These are phyloP conservation scores for Chlorella sp. DNA, from an alignment of 139 green algal species.

Conservation along the genomic window DNA sequence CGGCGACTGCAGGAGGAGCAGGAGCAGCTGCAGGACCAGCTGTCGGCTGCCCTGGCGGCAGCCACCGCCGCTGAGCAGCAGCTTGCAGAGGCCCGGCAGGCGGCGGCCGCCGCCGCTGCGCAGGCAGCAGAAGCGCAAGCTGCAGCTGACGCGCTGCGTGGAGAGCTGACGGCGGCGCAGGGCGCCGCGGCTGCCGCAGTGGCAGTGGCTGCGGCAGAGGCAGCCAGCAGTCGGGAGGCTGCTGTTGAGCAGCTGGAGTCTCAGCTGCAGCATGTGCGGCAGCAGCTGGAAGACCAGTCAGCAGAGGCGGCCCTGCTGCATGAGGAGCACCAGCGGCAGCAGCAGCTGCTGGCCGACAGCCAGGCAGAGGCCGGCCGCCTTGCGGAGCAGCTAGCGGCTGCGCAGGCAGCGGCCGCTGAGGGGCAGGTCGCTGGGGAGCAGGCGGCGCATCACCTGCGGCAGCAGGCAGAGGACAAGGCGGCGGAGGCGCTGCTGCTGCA, in stretches of 20 bases:
- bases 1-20: slow-evolving; percentile 27
- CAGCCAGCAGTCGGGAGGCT: neutral
- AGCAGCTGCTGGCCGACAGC: neutral
- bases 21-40: slow-evolving; percentile 11
- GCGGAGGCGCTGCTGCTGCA: slow-evolving; percentile 1
- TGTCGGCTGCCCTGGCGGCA: slow-evolving; percentile 3
- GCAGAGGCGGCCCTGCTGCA: slow-evolving; percentile 1
- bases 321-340: slow-evolving; percentile 21
- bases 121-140: neutral
- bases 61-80: neutral
- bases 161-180: neutral
- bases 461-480: slow-evolving; percentile 11
- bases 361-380: neutral
- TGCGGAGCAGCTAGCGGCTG: neutral
- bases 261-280: neutral
- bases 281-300: slow-evolving; percentile 6
- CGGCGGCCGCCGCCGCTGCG: neutral
- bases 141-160: neutral
- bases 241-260: neutral
- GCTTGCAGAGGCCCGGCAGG: neutral
- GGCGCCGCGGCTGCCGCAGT: neutral
- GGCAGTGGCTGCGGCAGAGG: neutral
- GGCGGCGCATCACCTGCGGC: neutral
- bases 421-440: neutral
- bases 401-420: neutral